Evolutionary conservation across 2,329 filamentous ascomycete genomes (phyloP).

Genomic region (Colletotrichum orchidophilum): DNA sequence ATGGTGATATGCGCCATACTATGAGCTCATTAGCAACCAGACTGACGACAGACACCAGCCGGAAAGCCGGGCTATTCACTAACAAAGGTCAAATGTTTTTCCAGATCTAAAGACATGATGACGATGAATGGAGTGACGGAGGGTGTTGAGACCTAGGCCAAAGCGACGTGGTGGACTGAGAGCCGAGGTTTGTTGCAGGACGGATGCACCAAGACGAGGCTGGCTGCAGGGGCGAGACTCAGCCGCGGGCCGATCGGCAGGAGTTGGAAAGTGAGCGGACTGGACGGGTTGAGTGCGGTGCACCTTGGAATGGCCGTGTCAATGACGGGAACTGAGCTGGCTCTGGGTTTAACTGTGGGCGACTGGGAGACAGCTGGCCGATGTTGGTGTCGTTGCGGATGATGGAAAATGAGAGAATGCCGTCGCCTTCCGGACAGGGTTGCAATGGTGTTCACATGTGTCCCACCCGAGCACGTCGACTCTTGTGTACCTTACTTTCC

Average conservation of each 20-base stretch:
- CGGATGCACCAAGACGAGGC: conserved; percentile 14
- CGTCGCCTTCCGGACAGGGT: conserved; percentile 33
- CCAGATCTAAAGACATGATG: conserved; percentile 76
- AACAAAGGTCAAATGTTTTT: conserved; percentile 86
- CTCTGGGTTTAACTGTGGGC: background rate
- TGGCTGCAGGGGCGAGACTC: conserved; percentile 24
- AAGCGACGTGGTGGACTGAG: conserved; percentile 2
- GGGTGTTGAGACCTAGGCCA: conserved; percentile 18
- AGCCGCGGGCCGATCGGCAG: conserved; percentile 20
- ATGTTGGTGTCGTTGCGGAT: conserved; percentile 11
- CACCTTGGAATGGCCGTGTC: background rate
- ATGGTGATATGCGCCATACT: conserved; percentile 89
- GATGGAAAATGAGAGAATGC: conserved; percentile 33
- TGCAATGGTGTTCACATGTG: conserved; percentile 35
- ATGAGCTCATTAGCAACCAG: conserved; percentile 26
- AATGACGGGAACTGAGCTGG: background rate
- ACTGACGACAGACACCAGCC: background rate
- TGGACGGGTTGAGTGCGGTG: background rate
- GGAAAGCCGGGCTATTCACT: conserved; percentile 41
- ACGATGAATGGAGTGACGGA: conserved; percentile 11
- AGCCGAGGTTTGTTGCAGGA: conserved; percentile 32
- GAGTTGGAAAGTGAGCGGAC: background rate
- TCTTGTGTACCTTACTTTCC: background rate
- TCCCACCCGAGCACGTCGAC: conserved; percentile 18
- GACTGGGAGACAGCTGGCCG: conserved; percentile 15